Evolutionary conservation across 768 basidiomycete species (phyloP).

Genomic region (Boletus pseudopeckii): DNA sequence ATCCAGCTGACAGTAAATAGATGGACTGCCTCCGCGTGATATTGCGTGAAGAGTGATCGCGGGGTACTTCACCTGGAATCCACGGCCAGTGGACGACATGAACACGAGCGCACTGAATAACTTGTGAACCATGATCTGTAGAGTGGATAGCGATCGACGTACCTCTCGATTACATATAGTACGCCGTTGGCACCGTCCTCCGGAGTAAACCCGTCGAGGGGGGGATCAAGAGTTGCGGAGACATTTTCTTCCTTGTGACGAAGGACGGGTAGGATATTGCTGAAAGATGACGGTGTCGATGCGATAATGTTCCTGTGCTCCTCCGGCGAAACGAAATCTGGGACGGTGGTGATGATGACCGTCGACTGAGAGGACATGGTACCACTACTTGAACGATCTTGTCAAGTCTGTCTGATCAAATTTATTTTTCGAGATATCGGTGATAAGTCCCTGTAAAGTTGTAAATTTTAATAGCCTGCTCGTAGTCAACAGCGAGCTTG

Average conservation of each 20-base stretch:
- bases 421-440: neutral
- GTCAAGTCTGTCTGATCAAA: neutral
- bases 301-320: slow-evolving; percentile 64
- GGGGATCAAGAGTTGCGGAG: slow-evolving; percentile 64
- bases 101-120: slow-evolving; percentile 66
- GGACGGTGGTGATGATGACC: slow-evolving; percentile 39
- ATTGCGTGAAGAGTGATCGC: slow-evolving; percentile 92
- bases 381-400: neutral
- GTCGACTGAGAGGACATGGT: slow-evolving; percentile 17
- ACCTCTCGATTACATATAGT: slow-evolving; percentile 88
- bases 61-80: slow-evolving; percentile 85
- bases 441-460: neutral
- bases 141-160: slow-evolving; percentile 11
- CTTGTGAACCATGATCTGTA: slow-evolving; percentile 3
- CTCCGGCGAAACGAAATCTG: slow-evolving; percentile 52
- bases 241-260: slow-evolving; percentile 73
- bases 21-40: slow-evolving; percentile 62
- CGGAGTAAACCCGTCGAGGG: slow-evolving; percentile 54
- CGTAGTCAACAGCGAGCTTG: too few relatives aligned
- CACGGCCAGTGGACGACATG: slow-evolving; percentile 63
- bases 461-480: too few relatives aligned
- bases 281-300: slow-evolving; percentile 84
- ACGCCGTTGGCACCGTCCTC: slow-evolving; percentile 58
- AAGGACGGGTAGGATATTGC: slow-evolving; percentile 79
- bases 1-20: slow-evolving; percentile 93